Evolutionary conservation across 306 rosid species (phyloP), one percentile per base, ranked within the genome.

Genomic region (Cucumis hystrix): DNA sequence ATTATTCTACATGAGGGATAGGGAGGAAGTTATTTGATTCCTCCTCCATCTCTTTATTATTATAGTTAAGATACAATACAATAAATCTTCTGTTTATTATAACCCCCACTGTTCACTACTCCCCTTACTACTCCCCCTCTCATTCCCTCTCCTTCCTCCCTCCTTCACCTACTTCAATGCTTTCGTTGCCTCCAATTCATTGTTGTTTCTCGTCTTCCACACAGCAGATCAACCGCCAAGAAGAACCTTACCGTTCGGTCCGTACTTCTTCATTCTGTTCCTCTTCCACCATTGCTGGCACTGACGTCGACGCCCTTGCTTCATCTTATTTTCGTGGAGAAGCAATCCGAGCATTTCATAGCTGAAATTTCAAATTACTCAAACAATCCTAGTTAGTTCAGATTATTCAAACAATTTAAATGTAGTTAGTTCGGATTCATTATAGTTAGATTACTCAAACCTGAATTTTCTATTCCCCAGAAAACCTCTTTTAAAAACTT

Each of bases 271-370:
- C 80, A 77, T 63, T 78, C 74, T 55, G 52, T 72, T 87, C 77
- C 76, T 67, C 80, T 14, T 75, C 93, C 18, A 86, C 92, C 89
- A 86, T 90, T 17, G 82, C 62, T 66, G 85, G 85, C 57, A 85
- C 80, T 55, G 89, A 82, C 69, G 16, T 61, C 74, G 76, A 80
- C 23, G 77, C 80, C 62, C 81, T 80, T 69, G 64, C 83, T 5
- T 77, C 84, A 12, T 74, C 84, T 66, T 74, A 62, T 45, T 45
- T 83, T 84, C 3, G 87, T 95, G 57, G 97, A 87, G 80, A 84
- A 89, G 83, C 99, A 92, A 78, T 95, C 92, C 80, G 91, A 84
- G 76, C 84, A 68, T 70, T 88, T 95, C 80, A 89, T 92, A 30
- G 4, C 79, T 21, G 96, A 92, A 82, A 88, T 92, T 1, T 89